A percentile compares a stretch with the other conserved stretches of the same genome.
phyloP scores from a whole-genome alignment of 495 filamentous ascomycete species.

The Extremus antarcticus region DNA sequence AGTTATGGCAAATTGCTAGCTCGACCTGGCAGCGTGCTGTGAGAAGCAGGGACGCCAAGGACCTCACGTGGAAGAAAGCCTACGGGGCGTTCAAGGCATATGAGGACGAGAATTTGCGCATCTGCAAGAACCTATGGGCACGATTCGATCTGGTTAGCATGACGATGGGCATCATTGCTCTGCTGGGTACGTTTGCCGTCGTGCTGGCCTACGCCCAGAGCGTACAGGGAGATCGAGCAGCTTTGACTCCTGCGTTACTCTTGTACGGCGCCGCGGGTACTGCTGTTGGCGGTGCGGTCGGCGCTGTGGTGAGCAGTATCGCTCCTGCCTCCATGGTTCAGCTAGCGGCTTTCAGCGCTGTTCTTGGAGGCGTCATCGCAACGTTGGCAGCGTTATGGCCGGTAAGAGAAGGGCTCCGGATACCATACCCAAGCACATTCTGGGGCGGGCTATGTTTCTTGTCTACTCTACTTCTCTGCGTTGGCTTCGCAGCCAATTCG shows the following conservation, averaged over 20 bases:
- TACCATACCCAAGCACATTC: conserved; percentile 61
- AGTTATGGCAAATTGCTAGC: conserved; percentile 49
- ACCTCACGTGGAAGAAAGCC: conserved; percentile 27
- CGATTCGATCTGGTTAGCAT: conserved; percentile 80
- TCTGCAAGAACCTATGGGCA: conserved; percentile 84
- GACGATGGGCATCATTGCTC: conserved; percentile 61
- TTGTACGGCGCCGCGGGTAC: conserved; percentile 27
- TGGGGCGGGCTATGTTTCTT: conserved; percentile 81
- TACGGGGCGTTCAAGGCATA: conserved; percentile 60
- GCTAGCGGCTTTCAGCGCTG: conserved; percentile 36
- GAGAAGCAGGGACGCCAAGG: conserved; percentile 32
- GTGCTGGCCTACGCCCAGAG: conserved; percentile 63
- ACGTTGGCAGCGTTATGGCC: conserved; percentile 47
- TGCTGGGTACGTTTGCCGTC: conserved; percentile 52
- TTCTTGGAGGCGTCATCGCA: conserved; percentile 52
- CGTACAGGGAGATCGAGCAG: conserved; percentile 40
- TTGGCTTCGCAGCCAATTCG: conserved; percentile 92
- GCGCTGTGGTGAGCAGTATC: conserved; percentile 20
- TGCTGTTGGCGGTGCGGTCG: conserved; percentile 21
- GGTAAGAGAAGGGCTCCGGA: conserved; percentile 37
- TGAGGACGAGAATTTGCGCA: conserved; percentile 62
- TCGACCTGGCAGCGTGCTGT: conserved; percentile 32
- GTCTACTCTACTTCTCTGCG: conserved; percentile 69
- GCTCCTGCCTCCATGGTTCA: conserved; percentile 20
- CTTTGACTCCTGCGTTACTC: conserved; percentile 41